Percentiles rank a stretch among this genome's conserved stretches.
Evolutionary conservation across 306 rosid genomes (phyloP).

Genomic region (Gleditsia sinensis): DNA sequence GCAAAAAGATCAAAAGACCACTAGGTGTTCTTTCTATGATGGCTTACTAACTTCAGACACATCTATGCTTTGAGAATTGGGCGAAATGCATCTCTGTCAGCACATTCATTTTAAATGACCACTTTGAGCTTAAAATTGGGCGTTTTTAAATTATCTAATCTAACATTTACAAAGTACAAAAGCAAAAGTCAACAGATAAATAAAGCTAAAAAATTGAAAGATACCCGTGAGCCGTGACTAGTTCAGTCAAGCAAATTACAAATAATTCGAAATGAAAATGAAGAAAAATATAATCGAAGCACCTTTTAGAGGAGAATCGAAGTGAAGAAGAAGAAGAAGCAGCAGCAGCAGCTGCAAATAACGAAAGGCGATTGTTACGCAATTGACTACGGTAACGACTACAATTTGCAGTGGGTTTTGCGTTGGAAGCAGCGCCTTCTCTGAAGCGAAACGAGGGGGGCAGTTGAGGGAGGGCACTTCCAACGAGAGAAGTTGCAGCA

Average conservation of each 20-base stretch:
- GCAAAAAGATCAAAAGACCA: constrained; percentile 10
- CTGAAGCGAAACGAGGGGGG: not conserved
- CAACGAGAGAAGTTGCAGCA: constrained; percentile 39
- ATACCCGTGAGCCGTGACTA: not conserved
- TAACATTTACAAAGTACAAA: not conserved
- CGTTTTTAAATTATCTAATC: not conserved
- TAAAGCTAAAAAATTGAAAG: not conserved
- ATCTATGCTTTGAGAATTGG: not conserved
- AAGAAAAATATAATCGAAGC: not conserved
- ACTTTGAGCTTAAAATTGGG: constrained; percentile 1
- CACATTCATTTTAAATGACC: not conserved
- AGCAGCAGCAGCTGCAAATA: constrained; percentile 16
- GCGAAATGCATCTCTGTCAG: not conserved
- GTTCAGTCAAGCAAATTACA: not conserved
- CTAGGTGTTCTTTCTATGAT: not conserved
- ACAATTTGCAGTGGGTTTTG: not conserved
- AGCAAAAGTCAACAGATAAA: not conserved
- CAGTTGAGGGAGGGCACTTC: constrained; percentile 30
- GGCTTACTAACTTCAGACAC: not conserved
- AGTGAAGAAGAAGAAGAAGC: constrained; percentile 30
- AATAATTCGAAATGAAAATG: not conserved
- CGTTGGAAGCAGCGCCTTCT: not conserved
- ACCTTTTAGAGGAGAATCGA: constrained; percentile 44
- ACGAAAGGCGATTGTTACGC: constrained; percentile 28
- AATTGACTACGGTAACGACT: constrained; percentile 30